phyloP scores from a whole-genome alignment of 2,329 filamentous ascomycete species.

The Ophiocordyceps camponoti-floridani region DNA sequence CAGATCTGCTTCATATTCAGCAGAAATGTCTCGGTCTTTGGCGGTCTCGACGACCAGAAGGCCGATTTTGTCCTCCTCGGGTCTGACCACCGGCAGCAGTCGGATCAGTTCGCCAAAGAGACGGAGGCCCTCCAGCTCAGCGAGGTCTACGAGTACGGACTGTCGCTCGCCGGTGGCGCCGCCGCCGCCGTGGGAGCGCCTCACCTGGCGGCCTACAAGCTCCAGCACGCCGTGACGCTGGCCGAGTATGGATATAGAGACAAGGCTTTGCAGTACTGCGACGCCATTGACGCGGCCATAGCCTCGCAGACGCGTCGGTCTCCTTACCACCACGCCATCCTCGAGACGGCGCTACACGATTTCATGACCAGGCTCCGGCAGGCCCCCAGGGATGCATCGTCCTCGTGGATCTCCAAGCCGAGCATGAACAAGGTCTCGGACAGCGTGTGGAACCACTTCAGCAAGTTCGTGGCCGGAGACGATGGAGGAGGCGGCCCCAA shows the following conservation, averaged over 20 bases:
- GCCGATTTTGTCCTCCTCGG: constrained; percentile 71
- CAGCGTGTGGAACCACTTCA: constrained; percentile 81
- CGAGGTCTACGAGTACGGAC: constrained; percentile 84
- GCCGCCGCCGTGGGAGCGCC: constrained; percentile 43
- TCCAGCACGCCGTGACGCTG: constrained; percentile 69
- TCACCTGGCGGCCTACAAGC: constrained; percentile 79
- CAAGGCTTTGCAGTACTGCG: constrained; percentile 84
- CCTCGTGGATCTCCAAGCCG: constrained; percentile 85
- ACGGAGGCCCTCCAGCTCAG: constrained; percentile 82
- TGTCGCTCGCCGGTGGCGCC: constrained; percentile 45
- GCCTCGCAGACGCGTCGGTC: constrained; percentile 69
- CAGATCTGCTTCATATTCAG: constrained; percentile 91
- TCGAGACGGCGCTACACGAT: constrained; percentile 68
- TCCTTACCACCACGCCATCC: constrained; percentile 62
- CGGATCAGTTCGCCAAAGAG: constrained; percentile 59
- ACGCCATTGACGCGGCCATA: constrained; percentile 59
- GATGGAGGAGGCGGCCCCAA: constrained; percentile 66
- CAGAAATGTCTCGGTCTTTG: constrained; percentile 49
- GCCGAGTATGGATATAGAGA: constrained; percentile 68
- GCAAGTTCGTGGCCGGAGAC: constrained; percentile 88
- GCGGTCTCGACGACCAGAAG: constrained; percentile 65
- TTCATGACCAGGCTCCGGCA: constrained; percentile 68
- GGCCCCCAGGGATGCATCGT: constrained; percentile 63
- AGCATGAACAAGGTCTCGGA: constrained; percentile 93
- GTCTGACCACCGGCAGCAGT: constrained; percentile 57